Conservation (phyloP, 139 green algal species). For the Chlorella sp. region DNA sequence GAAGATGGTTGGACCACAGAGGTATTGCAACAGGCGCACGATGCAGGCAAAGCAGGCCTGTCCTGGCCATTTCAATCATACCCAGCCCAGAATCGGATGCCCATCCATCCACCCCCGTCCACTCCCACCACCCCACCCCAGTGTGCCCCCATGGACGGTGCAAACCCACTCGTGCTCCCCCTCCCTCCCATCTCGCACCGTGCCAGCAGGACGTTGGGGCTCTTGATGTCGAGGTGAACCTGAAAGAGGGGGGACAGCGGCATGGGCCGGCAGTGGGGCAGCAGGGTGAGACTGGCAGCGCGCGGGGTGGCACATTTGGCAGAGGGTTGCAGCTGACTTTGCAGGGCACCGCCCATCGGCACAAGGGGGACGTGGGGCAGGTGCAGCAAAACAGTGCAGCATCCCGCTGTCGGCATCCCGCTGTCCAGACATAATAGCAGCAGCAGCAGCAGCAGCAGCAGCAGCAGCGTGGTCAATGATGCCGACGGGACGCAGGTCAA, state of each 20-base stretch:
- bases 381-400: background rate
- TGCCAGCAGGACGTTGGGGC: slow-evolving; percentile 52
- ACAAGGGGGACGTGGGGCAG: background rate
- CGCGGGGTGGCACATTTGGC: background rate
- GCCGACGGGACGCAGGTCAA: too few relatives aligned
- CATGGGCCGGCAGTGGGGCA: background rate
- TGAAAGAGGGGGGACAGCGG: background rate
- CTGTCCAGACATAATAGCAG: too few relatives aligned
- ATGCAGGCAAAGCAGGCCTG: background rate
- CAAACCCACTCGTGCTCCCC: background rate
- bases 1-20: background rate
- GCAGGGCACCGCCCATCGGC: background rate
- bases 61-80: too few relatives aligned
- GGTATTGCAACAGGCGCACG: background rate
- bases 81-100: too few relatives aligned
- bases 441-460: too few relatives aligned
- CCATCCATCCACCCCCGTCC: too few relatives aligned
- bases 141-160: background rate
- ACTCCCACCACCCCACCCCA: too few relatives aligned
- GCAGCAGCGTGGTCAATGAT: background rate
- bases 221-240: slow-evolving; percentile 47
- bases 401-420: too few relatives aligned
- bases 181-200: background rate
- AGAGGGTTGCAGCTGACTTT: background rate
- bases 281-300: background rate